Evolutionary conservation across 768 basidiomycete species (phyloP).

Genomic region (Daedaleopsis sinensis): DNA sequence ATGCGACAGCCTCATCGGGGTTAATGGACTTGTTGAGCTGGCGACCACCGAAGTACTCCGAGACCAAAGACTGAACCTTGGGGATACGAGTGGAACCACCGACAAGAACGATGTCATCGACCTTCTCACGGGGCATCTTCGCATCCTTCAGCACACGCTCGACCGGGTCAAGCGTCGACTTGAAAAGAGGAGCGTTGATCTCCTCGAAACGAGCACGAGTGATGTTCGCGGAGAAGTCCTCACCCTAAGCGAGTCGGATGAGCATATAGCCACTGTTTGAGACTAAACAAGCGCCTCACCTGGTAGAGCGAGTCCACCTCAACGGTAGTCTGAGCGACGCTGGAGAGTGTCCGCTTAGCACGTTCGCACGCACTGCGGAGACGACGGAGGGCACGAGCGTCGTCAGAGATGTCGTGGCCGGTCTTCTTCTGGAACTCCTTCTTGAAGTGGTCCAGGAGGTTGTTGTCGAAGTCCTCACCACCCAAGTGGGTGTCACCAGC

Average conservation of each 20-base stretch:
- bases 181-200: constrained; percentile 94
- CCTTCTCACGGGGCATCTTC: constrained; percentile 96
- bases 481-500: constrained; percentile 99
- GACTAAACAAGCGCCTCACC: constrained; percentile 44
- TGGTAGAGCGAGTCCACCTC: constrained; percentile 99
- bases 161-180: constrained; percentile 96
- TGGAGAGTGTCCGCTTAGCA: constrained; percentile 98
- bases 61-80: constrained; percentile 97
- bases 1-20: constrained; percentile 99
- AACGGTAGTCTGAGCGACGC: constrained; percentile 97
- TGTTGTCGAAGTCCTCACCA: constrained; percentile 99
- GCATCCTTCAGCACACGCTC: constrained; percentile 99
- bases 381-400: constrained; percentile 95
- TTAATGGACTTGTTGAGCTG: constrained; percentile 99
- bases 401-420: constrained; percentile 95
- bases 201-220: constrained; percentile 99
- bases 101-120: constrained; percentile 99
- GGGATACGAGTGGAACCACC: constrained; percentile 99
- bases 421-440: constrained; percentile 98
- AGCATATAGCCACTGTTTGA: background rate
- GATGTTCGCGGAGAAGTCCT: constrained; percentile 98
- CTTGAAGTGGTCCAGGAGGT: constrained; percentile 98
- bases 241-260: constrained; percentile 57
- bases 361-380: constrained; percentile 98
- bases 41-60: constrained; percentile 97